Conservation (phyloP, 257 asterid species). For the Przewalskia tangutica region DNA sequence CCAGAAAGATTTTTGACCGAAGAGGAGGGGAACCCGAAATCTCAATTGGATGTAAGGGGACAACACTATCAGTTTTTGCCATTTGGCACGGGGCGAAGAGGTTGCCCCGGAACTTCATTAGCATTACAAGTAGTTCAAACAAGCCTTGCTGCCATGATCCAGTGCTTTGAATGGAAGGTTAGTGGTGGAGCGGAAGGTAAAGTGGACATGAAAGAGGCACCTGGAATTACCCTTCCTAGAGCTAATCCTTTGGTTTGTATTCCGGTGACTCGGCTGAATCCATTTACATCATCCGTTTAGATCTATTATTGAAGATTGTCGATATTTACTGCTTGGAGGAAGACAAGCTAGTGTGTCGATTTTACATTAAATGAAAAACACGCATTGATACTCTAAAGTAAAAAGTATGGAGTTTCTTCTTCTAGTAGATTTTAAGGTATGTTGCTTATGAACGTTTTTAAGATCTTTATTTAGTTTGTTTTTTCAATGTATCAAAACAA, state of each 20-base stretch:
- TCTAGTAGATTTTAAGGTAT: neutral
- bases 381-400: no score
- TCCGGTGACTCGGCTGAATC: slow-evolving; percentile 32
- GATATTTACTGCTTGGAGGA: neutral
- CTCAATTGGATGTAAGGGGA: slow-evolving; percentile 58
- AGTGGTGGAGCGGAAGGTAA: neutral
- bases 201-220: slow-evolving; percentile 59
- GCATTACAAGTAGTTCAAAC: slow-evolving; percentile 60
- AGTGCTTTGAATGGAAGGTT: slow-evolving; percentile 59
- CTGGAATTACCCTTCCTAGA: slow-evolving; percentile 48
- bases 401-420: neutral
- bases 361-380: neutral
- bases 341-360: neutral
- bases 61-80: slow-evolving; percentile 60
- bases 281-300: neutral
- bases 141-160: slow-evolving; percentile 54
- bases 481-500: neutral
- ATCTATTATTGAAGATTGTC: neutral
- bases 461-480: neutral
- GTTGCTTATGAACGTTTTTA: neutral
- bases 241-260: slow-evolving; percentile 49
- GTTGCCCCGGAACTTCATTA: slow-evolving; percentile 69
- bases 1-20: slow-evolving; percentile 55
- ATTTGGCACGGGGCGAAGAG: slow-evolving; percentile 63
- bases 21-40: neutral